Evolutionary conservation across 352 stramenopile genomes (phyloP).

Genomic region (Pythium dissotocum): DNA sequence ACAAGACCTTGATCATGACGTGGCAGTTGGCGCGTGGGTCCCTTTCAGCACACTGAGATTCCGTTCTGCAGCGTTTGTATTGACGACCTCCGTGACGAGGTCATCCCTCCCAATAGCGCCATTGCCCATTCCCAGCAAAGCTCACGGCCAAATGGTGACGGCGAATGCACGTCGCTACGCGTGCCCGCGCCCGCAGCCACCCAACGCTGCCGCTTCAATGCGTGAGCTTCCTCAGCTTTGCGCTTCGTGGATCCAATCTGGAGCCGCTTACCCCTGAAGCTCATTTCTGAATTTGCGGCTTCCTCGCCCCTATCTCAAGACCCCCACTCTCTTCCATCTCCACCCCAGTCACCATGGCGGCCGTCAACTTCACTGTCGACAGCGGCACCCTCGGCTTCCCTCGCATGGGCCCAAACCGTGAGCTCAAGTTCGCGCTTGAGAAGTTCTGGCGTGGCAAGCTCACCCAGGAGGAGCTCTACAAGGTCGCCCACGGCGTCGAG

Average conservation of each 20-base stretch:
- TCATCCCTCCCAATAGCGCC: slow-evolving; percentile 20
- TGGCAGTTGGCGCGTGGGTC: not conserved
- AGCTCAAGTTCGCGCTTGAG: slow-evolving; percentile 94
- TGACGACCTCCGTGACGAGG: not conserved
- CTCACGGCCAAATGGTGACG: not conserved
- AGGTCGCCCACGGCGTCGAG: slow-evolving; percentile 74
- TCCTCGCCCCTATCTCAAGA: slow-evolving; percentile 16
- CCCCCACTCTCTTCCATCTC: slow-evolving; percentile 26
- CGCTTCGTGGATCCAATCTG: not conserved
- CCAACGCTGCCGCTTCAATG: not conserved
- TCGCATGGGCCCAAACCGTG: slow-evolving; percentile 91
- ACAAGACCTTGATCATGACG: no score
- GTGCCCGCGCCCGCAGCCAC: slow-evolving; percentile 11
- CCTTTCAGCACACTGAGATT: not conserved
- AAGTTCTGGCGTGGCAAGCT: slow-evolving; percentile 91
- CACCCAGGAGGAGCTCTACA: slow-evolving; percentile 76
- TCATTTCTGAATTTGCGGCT: slow-evolving; percentile 72
- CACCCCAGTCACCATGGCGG: slow-evolving; percentile 30
- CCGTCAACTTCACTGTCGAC: slow-evolving; percentile 46
- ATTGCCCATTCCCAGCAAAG: not conserved
- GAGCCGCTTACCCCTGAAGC: not conserved
- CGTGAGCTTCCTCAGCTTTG: not conserved
- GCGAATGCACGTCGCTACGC: slow-evolving; percentile 11
- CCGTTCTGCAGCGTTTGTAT: not conserved
- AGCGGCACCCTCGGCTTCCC: slow-evolving; percentile 89